These are phyloP conservation scores for Sclerotinia trifoliorum DNA, from an alignment of 2,329 filamentous ascomycete species.

Conservation along the genomic window DNA sequence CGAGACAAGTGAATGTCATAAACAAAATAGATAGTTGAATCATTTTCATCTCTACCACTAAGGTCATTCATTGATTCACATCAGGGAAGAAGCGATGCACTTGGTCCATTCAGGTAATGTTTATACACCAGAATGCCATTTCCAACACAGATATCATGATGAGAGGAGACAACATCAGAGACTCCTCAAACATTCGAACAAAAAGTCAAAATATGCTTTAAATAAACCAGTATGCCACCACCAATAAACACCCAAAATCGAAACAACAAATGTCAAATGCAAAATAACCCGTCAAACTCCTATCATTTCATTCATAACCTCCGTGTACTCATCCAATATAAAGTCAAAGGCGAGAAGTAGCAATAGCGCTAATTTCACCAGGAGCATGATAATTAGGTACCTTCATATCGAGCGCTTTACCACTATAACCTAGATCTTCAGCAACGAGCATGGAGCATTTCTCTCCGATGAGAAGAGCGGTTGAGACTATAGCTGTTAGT, in stretches of 20 bases:
- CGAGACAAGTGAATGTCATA: too few relatives aligned
- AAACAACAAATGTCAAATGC: too few relatives aligned
- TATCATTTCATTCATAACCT: not conserved
- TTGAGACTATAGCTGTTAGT: constrained; percentile 55
- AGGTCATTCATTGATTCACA: too few relatives aligned
- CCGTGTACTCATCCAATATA: too few relatives aligned
- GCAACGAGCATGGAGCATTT: constrained; percentile 44
- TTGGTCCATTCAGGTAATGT: not conserved
- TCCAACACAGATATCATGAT: not conserved
- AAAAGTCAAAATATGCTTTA: not conserved
- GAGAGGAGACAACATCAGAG: not conserved
- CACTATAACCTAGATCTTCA: constrained; percentile 49
- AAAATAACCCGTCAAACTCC: too few relatives aligned
- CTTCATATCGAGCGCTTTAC: constrained; percentile 71
- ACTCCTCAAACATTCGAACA: not conserved
- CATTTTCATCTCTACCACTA: not conserved
- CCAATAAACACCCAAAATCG: too few relatives aligned
- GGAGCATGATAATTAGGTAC: constrained; percentile 62
- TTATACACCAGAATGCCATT: not conserved
- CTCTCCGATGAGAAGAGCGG: constrained; percentile 46
- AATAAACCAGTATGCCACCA: not conserved
- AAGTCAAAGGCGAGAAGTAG: constrained; percentile 21
- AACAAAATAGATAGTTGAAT: not conserved
- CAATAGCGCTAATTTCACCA: constrained; percentile 42
- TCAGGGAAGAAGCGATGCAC: not conserved